Conservation (phyloP, 805 yeast genomes). For the Candida glaebosa region DNA sequence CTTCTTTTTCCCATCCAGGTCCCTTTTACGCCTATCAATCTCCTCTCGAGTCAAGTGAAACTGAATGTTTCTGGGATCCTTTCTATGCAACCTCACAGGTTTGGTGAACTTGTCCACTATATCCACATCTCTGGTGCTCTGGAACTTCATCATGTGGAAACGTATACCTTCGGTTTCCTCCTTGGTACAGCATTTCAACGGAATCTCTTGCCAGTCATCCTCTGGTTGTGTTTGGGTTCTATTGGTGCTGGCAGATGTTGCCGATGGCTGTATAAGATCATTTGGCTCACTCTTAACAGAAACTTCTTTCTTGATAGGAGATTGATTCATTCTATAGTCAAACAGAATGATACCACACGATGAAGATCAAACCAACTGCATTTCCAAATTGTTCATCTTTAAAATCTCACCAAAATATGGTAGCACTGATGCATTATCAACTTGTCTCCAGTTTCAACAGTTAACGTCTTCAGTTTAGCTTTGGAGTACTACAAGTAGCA, state of each 20-base stretch:
- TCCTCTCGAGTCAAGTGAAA: slow-evolving; percentile 79
- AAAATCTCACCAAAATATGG: no score
- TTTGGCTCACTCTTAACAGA: slow-evolving; percentile 21
- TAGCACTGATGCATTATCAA: no score
- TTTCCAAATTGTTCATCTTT: no score
- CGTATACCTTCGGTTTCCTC: slow-evolving; percentile 71
- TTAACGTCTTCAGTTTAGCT: no score
- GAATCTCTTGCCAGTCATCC: slow-evolving; percentile 48
- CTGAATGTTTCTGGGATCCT: slow-evolving; percentile 89
- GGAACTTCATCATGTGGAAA: slow-evolving; percentile 80
- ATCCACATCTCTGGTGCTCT: slow-evolving; percentile 66
- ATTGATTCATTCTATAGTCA: slow-evolving; percentile 20
- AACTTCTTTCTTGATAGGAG: slow-evolving; percentile 26
- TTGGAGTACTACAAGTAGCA: no score
- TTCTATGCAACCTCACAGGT: slow-evolving; percentile 87
- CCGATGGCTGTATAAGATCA: neutral
- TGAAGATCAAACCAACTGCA: no score
- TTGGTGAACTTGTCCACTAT: slow-evolving; percentile 67
- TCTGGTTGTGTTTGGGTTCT: slow-evolving; percentile 2
- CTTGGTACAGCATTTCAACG: slow-evolving; percentile 66
- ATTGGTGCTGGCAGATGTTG: slow-evolving; percentile 5
- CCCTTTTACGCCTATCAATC: slow-evolving; percentile 52
- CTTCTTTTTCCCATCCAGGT: slow-evolving; percentile 22
- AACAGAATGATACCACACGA: neutral
- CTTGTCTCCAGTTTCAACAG: no score